Percentiles rank a stretch among this genome's conserved stretches.
phyloP scores from a whole-genome alignment of 306 rosid genomes.

The Mucuna pruriens region DNA sequence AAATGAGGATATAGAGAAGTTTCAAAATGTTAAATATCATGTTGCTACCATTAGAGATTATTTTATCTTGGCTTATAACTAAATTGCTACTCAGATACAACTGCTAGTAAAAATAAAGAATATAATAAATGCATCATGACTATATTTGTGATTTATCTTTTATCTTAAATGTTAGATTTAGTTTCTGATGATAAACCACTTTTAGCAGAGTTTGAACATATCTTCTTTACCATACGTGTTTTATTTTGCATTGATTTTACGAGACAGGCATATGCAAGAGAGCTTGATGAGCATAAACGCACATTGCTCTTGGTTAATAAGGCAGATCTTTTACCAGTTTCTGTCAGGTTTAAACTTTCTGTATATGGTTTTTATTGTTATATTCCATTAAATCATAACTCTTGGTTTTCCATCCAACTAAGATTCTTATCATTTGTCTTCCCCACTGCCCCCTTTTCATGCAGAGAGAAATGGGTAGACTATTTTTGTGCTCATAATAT shows the following conservation, averaged over 20 bases:
- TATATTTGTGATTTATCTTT: background rate
- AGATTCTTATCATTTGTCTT: constrained; percentile 11
- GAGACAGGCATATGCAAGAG: constrained; percentile 65
- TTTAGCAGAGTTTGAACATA: background rate
- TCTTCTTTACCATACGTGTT: background rate
- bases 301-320: constrained; percentile 80
- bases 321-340: constrained; percentile 78
- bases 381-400: constrained; percentile 12
- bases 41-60: background rate
- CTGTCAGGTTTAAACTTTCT: constrained; percentile 61
- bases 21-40: background rate
- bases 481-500: constrained; percentile 57
- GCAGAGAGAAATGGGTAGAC: constrained; percentile 85
- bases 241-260: background rate
- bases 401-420: constrained; percentile 11
- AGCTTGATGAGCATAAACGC: constrained; percentile 68
- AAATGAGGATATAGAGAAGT: background rate
- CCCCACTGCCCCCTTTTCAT: background rate
- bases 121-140: background rate
- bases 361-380: background rate
- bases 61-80: constrained; percentile 1
- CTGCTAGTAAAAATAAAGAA: background rate
- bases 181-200: background rate
- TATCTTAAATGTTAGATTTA: background rate
- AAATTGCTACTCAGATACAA: background rate